Conservation (phyloP, 345 rosid species). For the Hypericum perforatum region DNA sequence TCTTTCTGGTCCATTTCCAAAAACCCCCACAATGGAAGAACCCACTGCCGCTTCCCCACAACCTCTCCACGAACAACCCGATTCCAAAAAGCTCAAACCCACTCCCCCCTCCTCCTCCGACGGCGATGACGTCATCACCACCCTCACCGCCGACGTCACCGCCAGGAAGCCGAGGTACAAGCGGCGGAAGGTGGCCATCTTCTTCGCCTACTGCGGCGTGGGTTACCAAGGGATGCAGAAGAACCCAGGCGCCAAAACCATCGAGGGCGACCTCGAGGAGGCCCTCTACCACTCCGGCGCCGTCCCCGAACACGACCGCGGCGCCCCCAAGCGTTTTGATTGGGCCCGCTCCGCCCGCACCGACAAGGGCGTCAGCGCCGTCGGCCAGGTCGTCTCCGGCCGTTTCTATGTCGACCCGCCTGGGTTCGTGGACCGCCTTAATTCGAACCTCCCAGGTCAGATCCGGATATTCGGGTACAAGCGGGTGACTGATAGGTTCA, state of each 20-base stretch:
- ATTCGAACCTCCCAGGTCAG: slow-evolving; percentile 45
- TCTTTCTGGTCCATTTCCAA: too few relatives aligned
- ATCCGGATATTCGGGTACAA: slow-evolving; percentile 74
- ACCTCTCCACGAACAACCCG: slow-evolving; percentile 38
- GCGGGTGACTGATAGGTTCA: slow-evolving; percentile 68
- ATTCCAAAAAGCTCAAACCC: slow-evolving; percentile 44
- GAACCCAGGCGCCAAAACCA: slow-evolving; percentile 93
- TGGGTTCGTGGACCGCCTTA: slow-evolving; percentile 71
- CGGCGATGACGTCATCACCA: slow-evolving; percentile 9
- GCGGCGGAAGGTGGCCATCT: slow-evolving; percentile 84
- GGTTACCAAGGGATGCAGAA: slow-evolving; percentile 99
- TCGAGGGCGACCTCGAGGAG: slow-evolving; percentile 93
- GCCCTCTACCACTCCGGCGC: slow-evolving; percentile 77
- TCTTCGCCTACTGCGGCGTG: slow-evolving; percentile 88
- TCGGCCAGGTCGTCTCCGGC: slow-evolving; percentile 93
- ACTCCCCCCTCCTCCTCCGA: slow-evolving; percentile 37
- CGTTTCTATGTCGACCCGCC: slow-evolving; percentile 86
- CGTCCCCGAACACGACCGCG: slow-evolving; percentile 79
- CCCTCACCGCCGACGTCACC: slow-evolving; percentile 10
- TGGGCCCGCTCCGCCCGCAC: slow-evolving; percentile 95
- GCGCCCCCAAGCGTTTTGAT: slow-evolving; percentile 53
- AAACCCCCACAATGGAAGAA: too few relatives aligned
- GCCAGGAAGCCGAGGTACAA: slow-evolving; percentile 37
- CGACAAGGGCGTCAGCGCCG: slow-evolving; percentile 92
- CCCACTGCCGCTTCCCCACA: slow-evolving; percentile 15